These are phyloP conservation scores for Metschnikowia shivogae DNA, from an alignment of 805 yeast genomes.

Conservation along the genomic window DNA sequence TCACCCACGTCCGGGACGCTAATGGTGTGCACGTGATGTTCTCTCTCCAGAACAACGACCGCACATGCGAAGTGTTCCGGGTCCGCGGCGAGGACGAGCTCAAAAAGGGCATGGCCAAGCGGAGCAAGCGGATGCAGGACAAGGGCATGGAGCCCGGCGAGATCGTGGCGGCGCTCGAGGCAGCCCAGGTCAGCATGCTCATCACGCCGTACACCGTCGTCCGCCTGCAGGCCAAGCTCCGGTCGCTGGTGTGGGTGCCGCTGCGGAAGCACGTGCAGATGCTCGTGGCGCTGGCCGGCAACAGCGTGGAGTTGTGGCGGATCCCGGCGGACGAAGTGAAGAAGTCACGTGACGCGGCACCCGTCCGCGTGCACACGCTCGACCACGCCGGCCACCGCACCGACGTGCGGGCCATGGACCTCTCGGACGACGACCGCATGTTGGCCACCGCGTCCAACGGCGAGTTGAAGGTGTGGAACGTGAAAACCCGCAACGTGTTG, in stretches of 20 bases:
- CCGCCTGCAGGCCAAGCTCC: conserved; percentile 61
- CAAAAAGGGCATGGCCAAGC: conserved; percentile 66
- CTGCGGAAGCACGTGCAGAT: conserved; percentile 47
- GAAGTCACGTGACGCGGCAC: conserved; percentile 37
- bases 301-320: conserved; percentile 67
- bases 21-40: conserved; percentile 46
- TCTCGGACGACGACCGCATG: conserved; percentile 75
- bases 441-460: conserved; percentile 92
- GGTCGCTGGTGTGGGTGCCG: conserved; percentile 62
- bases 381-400: conserved; percentile 85
- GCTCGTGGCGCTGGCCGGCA: conserved; percentile 63
- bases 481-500: conserved; percentile 65
- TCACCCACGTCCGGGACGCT: conserved; percentile 30
- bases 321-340: conserved; percentile 54
- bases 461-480: conserved; percentile 82
- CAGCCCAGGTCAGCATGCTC: conserved; percentile 51
- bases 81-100: conserved; percentile 74
- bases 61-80: conserved; percentile 75
- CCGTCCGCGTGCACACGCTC: conserved; percentile 51
- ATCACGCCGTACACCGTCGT: conserved; percentile 67
- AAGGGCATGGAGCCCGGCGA: conserved; percentile 62
- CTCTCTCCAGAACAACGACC: conserved; percentile 73
- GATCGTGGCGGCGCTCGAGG: conserved; percentile 38
- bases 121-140: conserved; percentile 73
- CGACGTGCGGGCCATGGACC: conserved; percentile 78